These are phyloP conservation scores for Populus trichocarpa DNA, from an alignment of 441 rosid genomes.

Conservation along the genomic window DNA sequence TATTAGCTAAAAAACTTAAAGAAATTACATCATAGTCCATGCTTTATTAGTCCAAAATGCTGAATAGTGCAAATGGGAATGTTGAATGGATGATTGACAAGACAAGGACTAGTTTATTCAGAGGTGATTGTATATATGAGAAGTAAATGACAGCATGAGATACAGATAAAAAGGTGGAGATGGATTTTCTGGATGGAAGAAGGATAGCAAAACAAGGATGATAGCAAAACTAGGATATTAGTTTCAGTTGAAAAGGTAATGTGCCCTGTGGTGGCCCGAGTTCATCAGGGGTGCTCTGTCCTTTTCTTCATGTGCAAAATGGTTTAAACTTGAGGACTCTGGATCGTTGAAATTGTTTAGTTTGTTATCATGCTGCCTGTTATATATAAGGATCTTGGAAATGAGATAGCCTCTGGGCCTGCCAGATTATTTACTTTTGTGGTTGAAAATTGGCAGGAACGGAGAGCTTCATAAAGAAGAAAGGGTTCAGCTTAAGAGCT, in stretches of 20 bases:
- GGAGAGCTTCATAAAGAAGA: slow-evolving; percentile 44
- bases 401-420: slow-evolving; percentile 3
- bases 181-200: not conserved
- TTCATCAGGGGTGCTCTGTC: not conserved
- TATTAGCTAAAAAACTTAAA: not conserved
- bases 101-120: not conserved
- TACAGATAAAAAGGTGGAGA: not conserved
- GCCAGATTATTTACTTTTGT: slow-evolving; percentile 3
- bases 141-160: not conserved
- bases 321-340: not conserved
- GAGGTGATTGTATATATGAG: not conserved
- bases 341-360: not conserved
- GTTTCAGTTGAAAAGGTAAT: not conserved
- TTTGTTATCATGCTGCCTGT: not conserved
- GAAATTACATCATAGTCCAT: not conserved
- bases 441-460: slow-evolving; percentile 44
- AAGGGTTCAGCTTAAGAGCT: slow-evolving; percentile 22
- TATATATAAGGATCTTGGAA: not conserved
- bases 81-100: not conserved
- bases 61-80: not conserved
- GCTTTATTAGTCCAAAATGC: not conserved
- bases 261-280: not conserved
- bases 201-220: not conserved
- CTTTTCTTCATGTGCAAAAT: not conserved
- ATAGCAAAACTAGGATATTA: not conserved